Base-by-base conservation (phyloP, 805 yeast genomes). In the Candida gorgasii region DNA sequence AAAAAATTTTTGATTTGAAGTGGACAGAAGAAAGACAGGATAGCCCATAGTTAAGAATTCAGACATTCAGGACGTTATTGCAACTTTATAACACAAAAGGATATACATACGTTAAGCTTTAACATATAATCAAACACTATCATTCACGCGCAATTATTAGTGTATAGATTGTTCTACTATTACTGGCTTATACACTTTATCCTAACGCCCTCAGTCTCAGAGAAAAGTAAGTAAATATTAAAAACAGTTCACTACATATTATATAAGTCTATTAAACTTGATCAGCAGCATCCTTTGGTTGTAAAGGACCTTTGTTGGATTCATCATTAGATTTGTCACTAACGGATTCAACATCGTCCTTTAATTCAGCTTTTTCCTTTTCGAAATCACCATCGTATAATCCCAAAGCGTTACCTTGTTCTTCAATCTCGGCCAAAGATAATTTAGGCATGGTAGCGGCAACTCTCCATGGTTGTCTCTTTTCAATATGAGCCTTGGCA, bases 381-480 rank as follows among this genome's bases (percentile, higher is more conserved):
- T 68, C 75, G 30, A 63, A 65, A 43, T 69, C 70, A 29, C 61
- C 71, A 33, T 72, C 76, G 58, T 65, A 72, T 36, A 82, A 62
- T 40, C 88, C 88, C 45, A 82, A 70, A 36, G 70, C 75, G 49
- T 60, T 64, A 54, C 81, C 84, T 52, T 82, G 82, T 40, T 66
- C 75, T 59, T 80, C 86, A 51, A 83, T 74, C 61, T 82, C 82
- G 44, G 67, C 65, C 47, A 61, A 61, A n/a, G 76, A 58, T 45
- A 84, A 69, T 59, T 74, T 76, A 29, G 88, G 88, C 72, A 84
- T 54, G 42, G 73, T 65, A 29, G 73, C 69, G 39, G 89, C 89
- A 36, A 84, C 83, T 59, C 78, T 71, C 75, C 73, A 83, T 24
- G 84, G 78, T 48, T 72, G 75, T 50, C 73, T 73, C 38, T 73